Evolutionary conservation across 345 rosid genomes (phyloP).

Genomic region (Populus nigra): DNA sequence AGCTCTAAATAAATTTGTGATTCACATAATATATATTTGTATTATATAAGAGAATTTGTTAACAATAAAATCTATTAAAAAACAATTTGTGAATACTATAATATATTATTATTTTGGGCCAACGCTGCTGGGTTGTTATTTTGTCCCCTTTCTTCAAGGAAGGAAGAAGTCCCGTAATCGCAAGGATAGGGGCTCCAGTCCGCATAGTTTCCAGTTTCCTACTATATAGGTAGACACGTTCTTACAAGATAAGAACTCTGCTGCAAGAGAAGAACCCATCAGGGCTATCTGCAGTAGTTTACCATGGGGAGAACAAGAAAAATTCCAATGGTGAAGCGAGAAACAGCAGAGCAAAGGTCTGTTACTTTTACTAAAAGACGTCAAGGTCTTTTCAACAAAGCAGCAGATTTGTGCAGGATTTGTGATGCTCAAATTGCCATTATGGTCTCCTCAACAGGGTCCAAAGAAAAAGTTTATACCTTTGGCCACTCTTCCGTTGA

Average conservation of each 20-base stretch:
- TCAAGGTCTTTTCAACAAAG: constrained; percentile 18
- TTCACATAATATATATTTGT: too few relatives aligned
- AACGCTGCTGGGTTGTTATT: too few relatives aligned
- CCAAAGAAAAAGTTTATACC: not conserved
- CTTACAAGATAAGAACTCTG: not conserved
- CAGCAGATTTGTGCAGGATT: constrained; percentile 7
- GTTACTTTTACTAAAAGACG: constrained; percentile 13
- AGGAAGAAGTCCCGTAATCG: not conserved
- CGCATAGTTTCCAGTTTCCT: not conserved
- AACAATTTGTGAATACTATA: too few relatives aligned
- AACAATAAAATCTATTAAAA: too few relatives aligned
- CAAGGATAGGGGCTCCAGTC: not conserved
- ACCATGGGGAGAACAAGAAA: constrained; percentile 18
- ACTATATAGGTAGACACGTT: not conserved
- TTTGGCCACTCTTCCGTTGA: constrained; percentile 6
- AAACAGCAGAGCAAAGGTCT: not conserved
- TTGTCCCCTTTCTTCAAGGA: not conserved
- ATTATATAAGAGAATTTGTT: too few relatives aligned
- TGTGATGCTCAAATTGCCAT: constrained; percentile 12
- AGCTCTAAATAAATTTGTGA: too few relatives aligned
- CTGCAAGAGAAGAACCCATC: not conserved
- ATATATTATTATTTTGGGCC: too few relatives aligned
- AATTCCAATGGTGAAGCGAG: not conserved
- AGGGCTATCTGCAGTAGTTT: not conserved
- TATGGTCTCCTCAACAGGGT: not conserved